phyloP scores from a whole-genome alignment of 2,329 filamentous ascomycete species.

The Myriosclerotinia scirpicola region DNA sequence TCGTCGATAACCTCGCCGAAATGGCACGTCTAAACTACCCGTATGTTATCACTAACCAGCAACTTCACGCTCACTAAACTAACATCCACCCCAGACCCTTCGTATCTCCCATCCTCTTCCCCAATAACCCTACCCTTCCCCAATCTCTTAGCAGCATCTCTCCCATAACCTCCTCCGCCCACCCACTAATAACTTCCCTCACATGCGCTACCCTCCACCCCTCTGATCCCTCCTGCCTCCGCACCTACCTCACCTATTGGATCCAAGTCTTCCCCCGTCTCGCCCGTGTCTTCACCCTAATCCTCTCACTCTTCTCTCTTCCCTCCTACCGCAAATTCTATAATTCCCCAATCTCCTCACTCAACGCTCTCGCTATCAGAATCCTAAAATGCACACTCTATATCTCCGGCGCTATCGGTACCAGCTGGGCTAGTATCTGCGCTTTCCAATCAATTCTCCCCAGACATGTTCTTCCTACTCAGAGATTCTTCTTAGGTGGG shows the following conservation, averaged over 20 bases:
- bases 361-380: conserved; percentile 64
- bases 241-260: conserved; percentile 86
- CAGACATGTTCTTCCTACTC: conserved; percentile 69
- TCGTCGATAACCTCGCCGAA: conserved; percentile 77
- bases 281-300: conserved; percentile 71
- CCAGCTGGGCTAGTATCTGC: conserved; percentile 86
- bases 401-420: conserved; percentile 78
- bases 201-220: conserved; percentile 91
- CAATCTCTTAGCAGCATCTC: conserved; percentile 65
- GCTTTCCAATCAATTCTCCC: conserved; percentile 82
- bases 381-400: conserved; percentile 77
- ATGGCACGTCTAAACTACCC: conserved; percentile 86
- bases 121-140: conserved; percentile 65
- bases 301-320: conserved; percentile 67
- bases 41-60: conserved; percentile 49
- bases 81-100: conserved; percentile 57
- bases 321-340: conserved; percentile 68
- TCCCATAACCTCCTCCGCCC: conserved; percentile 78
- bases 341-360: conserved; percentile 63
- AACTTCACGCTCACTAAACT: conserved; percentile 26
- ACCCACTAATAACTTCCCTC: conserved; percentile 80
- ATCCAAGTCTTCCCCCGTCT: conserved; percentile 78
- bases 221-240: conserved; percentile 79
- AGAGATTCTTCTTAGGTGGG: conserved; percentile 87
- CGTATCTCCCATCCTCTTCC: conserved; percentile 83